These are phyloP conservation scores for Cupressus sempervirens DNA, from an alignment of 75 land plant genomes.

Conservation along the genomic window DNA sequence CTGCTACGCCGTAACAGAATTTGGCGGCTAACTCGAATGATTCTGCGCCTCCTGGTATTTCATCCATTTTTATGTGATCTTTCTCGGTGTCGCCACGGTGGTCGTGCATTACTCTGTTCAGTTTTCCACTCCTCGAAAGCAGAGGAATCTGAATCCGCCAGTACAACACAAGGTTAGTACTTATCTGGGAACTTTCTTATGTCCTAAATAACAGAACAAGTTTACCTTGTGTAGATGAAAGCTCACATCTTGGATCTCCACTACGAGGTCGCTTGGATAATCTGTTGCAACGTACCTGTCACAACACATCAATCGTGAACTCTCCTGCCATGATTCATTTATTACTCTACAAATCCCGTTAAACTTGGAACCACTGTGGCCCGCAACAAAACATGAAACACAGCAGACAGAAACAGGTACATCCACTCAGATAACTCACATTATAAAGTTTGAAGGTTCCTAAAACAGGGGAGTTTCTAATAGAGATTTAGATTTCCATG, in stretches of 20 bases:
- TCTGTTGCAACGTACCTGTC: constrained; percentile 75
- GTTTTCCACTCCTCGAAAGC: constrained; percentile 68
- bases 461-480: too few species aligned
- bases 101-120: constrained; percentile 70
- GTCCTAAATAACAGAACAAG: neutral
- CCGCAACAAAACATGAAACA: neutral
- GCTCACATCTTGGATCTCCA: constrained; percentile 52
- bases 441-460: neutral
- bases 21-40: constrained; percentile 84
- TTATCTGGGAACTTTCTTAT: neutral
- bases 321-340: neutral
- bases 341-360: neutral
- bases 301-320: neutral
- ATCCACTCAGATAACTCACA: neutral
- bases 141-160: constrained; percentile 53
- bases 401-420: neutral
- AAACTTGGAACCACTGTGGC: neutral
- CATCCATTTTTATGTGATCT: constrained; percentile 39
- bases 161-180: neutral
- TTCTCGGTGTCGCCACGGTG: constrained; percentile 30
- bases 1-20: constrained; percentile 82
- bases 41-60: constrained; percentile 75
- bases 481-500: too few species aligned
- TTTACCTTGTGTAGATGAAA: constrained; percentile 80
- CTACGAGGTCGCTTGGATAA: constrained; percentile 68